These are phyloP conservation scores for Pontederia paniculata DNA, from an alignment of 176 grass and related monocot genomes.

Conservation along the genomic window DNA sequence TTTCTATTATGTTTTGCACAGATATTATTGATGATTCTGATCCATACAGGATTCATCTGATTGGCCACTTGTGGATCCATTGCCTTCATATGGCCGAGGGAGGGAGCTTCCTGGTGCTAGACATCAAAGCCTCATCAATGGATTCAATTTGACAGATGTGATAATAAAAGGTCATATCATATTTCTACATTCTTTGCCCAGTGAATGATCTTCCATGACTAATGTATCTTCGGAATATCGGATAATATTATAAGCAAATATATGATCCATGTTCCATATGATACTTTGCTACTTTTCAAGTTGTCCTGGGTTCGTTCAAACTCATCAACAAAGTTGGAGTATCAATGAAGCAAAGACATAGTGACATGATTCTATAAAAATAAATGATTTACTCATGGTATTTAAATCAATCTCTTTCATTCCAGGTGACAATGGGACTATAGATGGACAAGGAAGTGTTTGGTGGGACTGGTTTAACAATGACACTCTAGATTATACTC, in stretches of 20 bases:
- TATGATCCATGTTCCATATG: no score
- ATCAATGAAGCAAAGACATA: slow-evolving; percentile 1
- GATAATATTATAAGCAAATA: no score
- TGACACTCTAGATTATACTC: slow-evolving; percentile 63
- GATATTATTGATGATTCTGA: neutral
- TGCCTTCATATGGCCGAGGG: slow-evolving; percentile 84
- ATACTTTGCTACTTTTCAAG: no score
- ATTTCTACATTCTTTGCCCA: no score
- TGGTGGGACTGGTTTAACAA: slow-evolving; percentile 88
- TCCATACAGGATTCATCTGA: slow-evolving; percentile 45
- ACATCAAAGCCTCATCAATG: slow-evolving; percentile 80
- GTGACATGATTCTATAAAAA: neutral
- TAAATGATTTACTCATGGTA: slow-evolving; percentile 1
- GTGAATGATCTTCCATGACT: no score
- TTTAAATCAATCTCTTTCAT: slow-evolving; percentile 1
- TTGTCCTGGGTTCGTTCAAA: no score
- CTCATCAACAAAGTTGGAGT: neutral
- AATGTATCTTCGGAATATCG: no score
- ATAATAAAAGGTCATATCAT: slow-evolving; percentile 54
- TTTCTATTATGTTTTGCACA: neutral
- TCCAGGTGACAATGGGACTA: slow-evolving; percentile 77
- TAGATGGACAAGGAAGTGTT: slow-evolving; percentile 79
- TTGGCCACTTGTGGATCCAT: slow-evolving; percentile 75
- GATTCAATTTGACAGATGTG: slow-evolving; percentile 73
- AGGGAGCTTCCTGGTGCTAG: slow-evolving; percentile 80